A percentile compares a stretch with the other conserved stretches of the same genome.
Evolutionary conservation across 768 basidiomycete genomes (phyloP).

Genomic region (Paxillus ammoniavirescens): DNA sequence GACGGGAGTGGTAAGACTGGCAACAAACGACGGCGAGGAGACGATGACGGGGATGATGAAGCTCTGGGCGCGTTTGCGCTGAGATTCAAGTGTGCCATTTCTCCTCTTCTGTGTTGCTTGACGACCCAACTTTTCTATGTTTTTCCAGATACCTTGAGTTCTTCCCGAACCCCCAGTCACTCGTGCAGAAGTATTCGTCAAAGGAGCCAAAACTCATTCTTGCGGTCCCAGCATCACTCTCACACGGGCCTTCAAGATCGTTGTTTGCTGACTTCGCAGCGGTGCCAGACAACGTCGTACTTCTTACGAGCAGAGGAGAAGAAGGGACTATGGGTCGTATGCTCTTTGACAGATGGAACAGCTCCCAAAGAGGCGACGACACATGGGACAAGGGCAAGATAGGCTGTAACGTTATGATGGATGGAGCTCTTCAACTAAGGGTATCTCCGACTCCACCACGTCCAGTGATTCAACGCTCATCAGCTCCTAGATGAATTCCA

Average conservation of each 20-base stretch:
- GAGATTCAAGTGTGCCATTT: conserved; percentile 75
- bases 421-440: conserved; percentile 63
- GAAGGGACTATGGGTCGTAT: conserved; percentile 76
- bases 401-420: conserved; percentile 82
- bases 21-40: conserved; percentile 52
- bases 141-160: conserved; percentile 83
- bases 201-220: conserved; percentile 92
- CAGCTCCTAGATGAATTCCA: conserved; percentile 69
- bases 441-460: conserved; percentile 38
- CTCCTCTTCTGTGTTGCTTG: background rate
- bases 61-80: conserved; percentile 83
- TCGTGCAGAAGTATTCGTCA: conserved; percentile 80
- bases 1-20: conserved; percentile 58
- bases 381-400: conserved; percentile 91
- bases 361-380: conserved; percentile 70
- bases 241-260: conserved; percentile 86
- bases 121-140: conserved; percentile 1
- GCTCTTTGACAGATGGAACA: conserved; percentile 87
- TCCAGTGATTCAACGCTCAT: conserved; percentile 3
- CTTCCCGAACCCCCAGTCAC: conserved; percentile 78
- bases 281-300: conserved; percentile 79
- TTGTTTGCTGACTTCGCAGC: conserved; percentile 86
- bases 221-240: conserved; percentile 89
- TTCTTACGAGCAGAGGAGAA: conserved; percentile 79
- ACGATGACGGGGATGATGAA: conserved; percentile 77